phyloP scores from a whole-genome alignment of 2,329 filamentous ascomycete species.

The Orbilia oligospora region DNA sequence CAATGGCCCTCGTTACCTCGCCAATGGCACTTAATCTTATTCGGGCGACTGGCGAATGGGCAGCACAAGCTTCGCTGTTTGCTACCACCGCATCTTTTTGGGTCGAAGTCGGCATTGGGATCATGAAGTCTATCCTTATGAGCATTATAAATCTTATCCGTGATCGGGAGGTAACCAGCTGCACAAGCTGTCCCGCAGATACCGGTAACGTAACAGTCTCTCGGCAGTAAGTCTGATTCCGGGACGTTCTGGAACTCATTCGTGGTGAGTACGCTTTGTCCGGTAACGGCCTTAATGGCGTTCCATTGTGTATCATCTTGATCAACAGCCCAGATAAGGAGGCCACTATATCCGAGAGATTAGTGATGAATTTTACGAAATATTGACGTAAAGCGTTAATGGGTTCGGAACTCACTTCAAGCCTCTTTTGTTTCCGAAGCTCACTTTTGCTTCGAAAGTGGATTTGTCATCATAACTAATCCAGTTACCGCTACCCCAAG shows the following conservation, averaged over 20 bases:
- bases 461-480: conserved; percentile 46
- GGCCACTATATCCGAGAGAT: conserved; percentile 33
- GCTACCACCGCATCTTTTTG: conserved; percentile 64
- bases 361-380: conserved; percentile 19
- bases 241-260: conserved; percentile 45
- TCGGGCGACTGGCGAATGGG: conserved; percentile 65
- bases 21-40: conserved; percentile 65
- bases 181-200: conserved; percentile 65
- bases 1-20: conserved; percentile 64
- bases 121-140: conserved; percentile 45
- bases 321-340: conserved; percentile 66
- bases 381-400: not conserved
- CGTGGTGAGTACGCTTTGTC: conserved; percentile 37
- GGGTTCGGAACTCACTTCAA: conserved; percentile 62
- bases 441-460: conserved; percentile 43
- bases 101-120: conserved; percentile 37
- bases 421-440: conserved; percentile 45
- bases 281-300: conserved; percentile 58
- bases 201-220: conserved; percentile 65
- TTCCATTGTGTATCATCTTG: conserved; percentile 63
- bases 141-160: conserved; percentile 59
- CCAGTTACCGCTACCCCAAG: conserved; percentile 46
- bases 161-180: conserved; percentile 64
- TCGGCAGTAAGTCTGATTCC: conserved; percentile 48
- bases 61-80: conserved; percentile 65